phyloP scores from a whole-genome alignment of 192 early-diverging fungal genomes.

The Funneliformis geosporum region DNA sequence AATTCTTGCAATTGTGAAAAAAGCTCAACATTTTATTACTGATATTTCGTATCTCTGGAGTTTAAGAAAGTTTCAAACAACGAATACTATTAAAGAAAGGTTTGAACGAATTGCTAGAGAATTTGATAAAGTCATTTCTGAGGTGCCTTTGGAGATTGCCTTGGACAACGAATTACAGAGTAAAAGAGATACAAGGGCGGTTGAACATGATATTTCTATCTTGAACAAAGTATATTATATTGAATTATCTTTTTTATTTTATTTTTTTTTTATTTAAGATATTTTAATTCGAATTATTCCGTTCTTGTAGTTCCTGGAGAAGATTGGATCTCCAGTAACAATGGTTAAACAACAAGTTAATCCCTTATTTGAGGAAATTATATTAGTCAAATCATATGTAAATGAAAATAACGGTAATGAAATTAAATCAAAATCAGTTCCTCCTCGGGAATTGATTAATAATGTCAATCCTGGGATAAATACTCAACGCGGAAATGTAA shows the following conservation, averaged over 20 bases:
- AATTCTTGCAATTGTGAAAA: conserved; percentile 14
- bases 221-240: conserved; percentile 14
- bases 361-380: conserved; percentile 23
- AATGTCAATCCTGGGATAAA: not conserved
- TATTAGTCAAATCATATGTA: conserved; percentile 7
- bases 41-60: conserved; percentile 13
- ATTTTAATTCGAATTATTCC: not conserved
- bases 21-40: conserved; percentile 23
- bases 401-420: conserved; percentile 27
- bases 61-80: conserved; percentile 14
- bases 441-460: conserved; percentile 5
- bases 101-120: conserved; percentile 15
- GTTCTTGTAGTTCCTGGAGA: conserved; percentile 11
- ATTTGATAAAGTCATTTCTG: conserved; percentile 7
- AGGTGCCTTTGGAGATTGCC: not conserved
- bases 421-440: conserved; percentile 6
- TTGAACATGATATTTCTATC: conserved; percentile 1
- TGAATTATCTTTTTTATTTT: not conserved
- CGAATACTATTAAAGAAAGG: not conserved
- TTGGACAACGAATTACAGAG: not conserved
- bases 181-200: not conserved
- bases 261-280: not conserved
- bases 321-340: not conserved
- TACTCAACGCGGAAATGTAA: conserved; percentile 15
- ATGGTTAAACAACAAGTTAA: not conserved